Percentiles rank a stretch among this genome's conserved stretches.
These are phyloP conservation scores for Umbelopsis sp. DNA, from an alignment of 192 early-diverging fungal species.

Conservation along the genomic window DNA sequence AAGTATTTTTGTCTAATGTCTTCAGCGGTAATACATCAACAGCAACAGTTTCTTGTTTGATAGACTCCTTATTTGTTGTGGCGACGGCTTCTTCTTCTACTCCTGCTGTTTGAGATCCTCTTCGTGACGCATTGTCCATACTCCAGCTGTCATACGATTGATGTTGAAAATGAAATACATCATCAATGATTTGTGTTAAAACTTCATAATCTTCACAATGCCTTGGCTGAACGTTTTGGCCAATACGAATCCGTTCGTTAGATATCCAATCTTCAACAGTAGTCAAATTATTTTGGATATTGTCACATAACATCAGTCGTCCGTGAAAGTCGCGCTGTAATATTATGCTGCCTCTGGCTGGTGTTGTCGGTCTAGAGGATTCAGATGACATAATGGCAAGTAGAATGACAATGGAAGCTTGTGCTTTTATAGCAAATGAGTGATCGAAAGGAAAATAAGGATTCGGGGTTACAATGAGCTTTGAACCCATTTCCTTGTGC, in stretches of 20 bases:
- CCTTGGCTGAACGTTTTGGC: constrained; percentile 17
- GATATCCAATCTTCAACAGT: constrained; percentile 10
- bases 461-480: not conserved
- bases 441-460: not conserved
- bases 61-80: not conserved
- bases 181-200: constrained; percentile 23
- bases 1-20: not conserved
- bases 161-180: constrained; percentile 13
- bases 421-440: not conserved
- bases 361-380: not conserved
- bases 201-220: constrained; percentile 24
- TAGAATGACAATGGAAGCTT: not conserved
- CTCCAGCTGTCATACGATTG: not conserved
- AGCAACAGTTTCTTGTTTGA: not conserved
- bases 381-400: not conserved
- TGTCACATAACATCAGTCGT: not conserved
- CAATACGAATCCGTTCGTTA: not conserved
- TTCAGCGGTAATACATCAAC: not conserved
- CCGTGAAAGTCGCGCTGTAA: constrained; percentile 17
- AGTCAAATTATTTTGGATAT: constrained; percentile 1
- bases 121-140: not conserved
- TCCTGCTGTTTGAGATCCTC: not conserved
- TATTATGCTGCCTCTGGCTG: not conserved
- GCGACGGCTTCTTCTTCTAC: too few species aligned
- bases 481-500: not conserved